Evolutionary conservation across 2,329 filamentous ascomycete species (phyloP).

Genomic region (Diaporthe velutina): DNA sequence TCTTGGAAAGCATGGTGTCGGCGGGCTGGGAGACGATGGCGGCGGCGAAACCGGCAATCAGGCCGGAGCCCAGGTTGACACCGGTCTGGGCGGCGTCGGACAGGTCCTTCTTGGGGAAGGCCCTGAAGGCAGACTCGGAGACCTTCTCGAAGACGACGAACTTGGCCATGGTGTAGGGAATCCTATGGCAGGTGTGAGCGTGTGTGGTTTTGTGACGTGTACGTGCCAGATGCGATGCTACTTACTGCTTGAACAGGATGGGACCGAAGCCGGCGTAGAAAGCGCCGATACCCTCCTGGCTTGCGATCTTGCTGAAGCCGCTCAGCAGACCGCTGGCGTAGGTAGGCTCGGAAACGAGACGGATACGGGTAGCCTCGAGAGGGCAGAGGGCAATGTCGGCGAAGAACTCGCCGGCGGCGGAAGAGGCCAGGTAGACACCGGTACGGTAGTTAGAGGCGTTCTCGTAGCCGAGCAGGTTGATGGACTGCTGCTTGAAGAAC

Average conservation of each 20-base stretch:
- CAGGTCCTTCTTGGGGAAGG: constrained; percentile 46
- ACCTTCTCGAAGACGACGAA: constrained; percentile 46
- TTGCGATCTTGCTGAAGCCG: constrained; percentile 87
- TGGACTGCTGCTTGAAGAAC: constrained; percentile 94
- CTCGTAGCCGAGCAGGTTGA: constrained; percentile 84
- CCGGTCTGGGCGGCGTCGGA: constrained; percentile 57
- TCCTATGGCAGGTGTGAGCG: constrained; percentile 39
- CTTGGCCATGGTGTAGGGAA: constrained; percentile 45
- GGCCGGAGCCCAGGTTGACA: constrained; percentile 79
- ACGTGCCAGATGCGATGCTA: constrained; percentile 38
- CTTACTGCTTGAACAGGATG: constrained; percentile 84
- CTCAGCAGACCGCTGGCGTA: constrained; percentile 84
- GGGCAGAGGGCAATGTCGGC: constrained; percentile 89
- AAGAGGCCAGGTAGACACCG: constrained; percentile 82
- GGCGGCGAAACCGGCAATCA: constrained; percentile 80
- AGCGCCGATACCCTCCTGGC: constrained; percentile 84
- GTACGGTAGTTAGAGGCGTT: constrained; percentile 83
- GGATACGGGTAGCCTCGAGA: constrained; percentile 93
- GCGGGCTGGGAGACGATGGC: constrained; percentile 80
- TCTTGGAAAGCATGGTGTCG: constrained; percentile 83
- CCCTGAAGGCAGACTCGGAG: constrained; percentile 40
- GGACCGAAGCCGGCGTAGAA: constrained; percentile 95
- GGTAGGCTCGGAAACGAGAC: constrained; percentile 88
- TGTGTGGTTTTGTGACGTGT: neutral
- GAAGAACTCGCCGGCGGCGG: constrained; percentile 76